A percentile compares a stretch with the other conserved stretches of the same genome.
Conservation (phyloP, 2,329 filamentous ascomycete species). For the Fusarium sp. region DNA sequence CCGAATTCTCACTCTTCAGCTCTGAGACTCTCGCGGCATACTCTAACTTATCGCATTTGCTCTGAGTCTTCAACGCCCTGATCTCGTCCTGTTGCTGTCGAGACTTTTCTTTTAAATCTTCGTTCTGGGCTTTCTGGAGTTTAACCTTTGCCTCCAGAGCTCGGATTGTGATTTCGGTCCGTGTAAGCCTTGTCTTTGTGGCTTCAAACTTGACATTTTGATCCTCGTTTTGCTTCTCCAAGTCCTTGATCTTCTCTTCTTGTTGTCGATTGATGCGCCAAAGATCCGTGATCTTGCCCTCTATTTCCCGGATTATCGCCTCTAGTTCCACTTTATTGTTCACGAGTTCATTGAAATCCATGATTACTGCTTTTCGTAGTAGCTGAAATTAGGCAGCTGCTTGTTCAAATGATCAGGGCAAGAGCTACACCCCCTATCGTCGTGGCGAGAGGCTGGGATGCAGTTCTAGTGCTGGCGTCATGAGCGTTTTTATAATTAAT, state of each 20-base stretch:
- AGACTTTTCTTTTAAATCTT: fast-evolving
- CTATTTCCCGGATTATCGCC: background rate
- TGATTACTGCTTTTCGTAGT: fast-evolving
- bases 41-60: fast-evolving
- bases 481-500: background rate
- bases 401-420: too few species aligned
- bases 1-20: fast-evolving
- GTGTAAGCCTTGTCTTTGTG: background rate
- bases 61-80: background rate
- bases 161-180: fast-evolving
- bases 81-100: background rate
- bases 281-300: background rate
- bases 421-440: background rate
- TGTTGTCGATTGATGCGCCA: background rate
- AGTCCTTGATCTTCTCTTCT: background rate
- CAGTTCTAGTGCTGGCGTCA: background rate
- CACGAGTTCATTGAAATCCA: background rate
- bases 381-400: too few species aligned
- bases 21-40: background rate
- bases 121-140: background rate
- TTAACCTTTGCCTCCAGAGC: background rate
- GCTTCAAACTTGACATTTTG: too few species aligned
- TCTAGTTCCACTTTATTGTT: background rate
- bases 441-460: background rate
- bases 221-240: background rate